Base-by-base conservation (phyloP, 306 rosid species). In the Luffa acutangula region DNA sequence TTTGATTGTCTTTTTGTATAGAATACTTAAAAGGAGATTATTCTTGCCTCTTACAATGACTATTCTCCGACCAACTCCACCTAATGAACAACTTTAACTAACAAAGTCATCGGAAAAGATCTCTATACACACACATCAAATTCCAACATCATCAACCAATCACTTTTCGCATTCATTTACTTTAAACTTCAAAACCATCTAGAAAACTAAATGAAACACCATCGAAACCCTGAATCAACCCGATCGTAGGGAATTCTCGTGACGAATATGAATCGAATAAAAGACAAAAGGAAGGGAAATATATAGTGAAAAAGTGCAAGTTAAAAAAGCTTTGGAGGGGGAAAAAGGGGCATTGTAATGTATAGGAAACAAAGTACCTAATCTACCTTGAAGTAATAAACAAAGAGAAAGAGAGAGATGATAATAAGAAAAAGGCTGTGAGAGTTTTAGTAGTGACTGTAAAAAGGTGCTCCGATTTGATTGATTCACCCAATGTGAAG, bases 301-400 rank as follows among this genome's bases (percentile, higher is more conserved):
- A 9, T 4, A 59, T 1, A 1, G 49, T 6, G 9, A 53, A 58
- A 58, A 58, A 21, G 14, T 31, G 15, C 0, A 31, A 31, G 17
- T 11, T 33, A 31, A 62, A 33, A 60, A 33, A 36, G 17, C 31
- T 4, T 4, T 7, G 11, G 20, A 52, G 3, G 62, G 62, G 11
- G 12, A 20, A 57, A 57, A 56, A 1, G 13, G 34, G 3, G 34
- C 33, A 20, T 57, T 57, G 63, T 57, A n/a, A 57, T 57, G 63
- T 21, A 25, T 20, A 58, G 64, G 2, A 58, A 58, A 58, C 64
- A 58, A 59, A 64, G 70, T 64, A 64, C 71, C 71, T 66, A 66
- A 66, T 66, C 73, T 66, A 66, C 48, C 53, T 69, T n/a, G 53
- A 69, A 69, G 75, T 43, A 31, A 74, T 48, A 72, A 21, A 73